These are phyloP conservation scores for Kentomonas sorsogonicus DNA, from an alignment of 208 protist genomes.

Conservation along the genomic window DNA sequence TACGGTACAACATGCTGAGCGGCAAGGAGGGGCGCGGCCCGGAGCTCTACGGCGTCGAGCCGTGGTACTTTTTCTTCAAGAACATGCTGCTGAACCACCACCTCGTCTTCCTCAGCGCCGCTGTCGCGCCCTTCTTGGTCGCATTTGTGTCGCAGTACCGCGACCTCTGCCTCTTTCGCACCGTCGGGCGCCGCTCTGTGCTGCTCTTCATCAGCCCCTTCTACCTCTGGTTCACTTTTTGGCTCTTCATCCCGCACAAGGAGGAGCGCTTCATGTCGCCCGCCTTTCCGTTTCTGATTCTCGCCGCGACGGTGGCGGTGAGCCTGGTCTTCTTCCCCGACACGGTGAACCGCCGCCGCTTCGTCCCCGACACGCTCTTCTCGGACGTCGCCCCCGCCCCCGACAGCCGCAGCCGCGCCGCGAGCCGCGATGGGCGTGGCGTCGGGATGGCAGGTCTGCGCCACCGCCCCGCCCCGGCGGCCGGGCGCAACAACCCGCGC, in stretches of 20 bases:
- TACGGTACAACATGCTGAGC: constrained; percentile 61
- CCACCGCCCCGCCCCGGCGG: too few relatives aligned
- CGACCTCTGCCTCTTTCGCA: too few relatives aligned
- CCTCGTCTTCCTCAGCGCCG: constrained; percentile 67
- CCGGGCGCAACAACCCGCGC: too few relatives aligned
- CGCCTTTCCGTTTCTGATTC: constrained; percentile 88
- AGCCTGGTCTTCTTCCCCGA: constrained; percentile 22
- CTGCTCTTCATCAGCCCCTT: constrained; percentile 74
- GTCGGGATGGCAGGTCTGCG: too few relatives aligned
- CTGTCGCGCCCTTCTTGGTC: constrained; percentile 37
- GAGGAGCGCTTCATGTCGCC: constrained; percentile 94
- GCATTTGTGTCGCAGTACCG: constrained; percentile 17
- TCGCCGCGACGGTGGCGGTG: constrained; percentile 66
- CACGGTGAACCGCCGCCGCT: neutral
- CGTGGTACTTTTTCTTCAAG: constrained; percentile 88
- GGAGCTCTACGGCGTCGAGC: constrained; percentile 91
- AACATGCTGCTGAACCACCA: constrained; percentile 94
- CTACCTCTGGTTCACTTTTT: constrained; percentile 87
- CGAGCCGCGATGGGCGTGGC: too few relatives aligned
- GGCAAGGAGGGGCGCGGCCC: constrained; percentile 47
- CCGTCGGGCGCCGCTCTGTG: neutral
- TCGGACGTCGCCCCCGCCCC: neutral
- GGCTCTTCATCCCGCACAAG: constrained; percentile 90
- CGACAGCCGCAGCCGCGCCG: too few relatives aligned
- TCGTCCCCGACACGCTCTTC: neutral